A percentile compares a stretch with the other conserved stretches of the same genome.
These are phyloP conservation scores for Apophysomyces sp. DNA, from an alignment of 371 early-diverging fungal genomes.

Conservation along the genomic window DNA sequence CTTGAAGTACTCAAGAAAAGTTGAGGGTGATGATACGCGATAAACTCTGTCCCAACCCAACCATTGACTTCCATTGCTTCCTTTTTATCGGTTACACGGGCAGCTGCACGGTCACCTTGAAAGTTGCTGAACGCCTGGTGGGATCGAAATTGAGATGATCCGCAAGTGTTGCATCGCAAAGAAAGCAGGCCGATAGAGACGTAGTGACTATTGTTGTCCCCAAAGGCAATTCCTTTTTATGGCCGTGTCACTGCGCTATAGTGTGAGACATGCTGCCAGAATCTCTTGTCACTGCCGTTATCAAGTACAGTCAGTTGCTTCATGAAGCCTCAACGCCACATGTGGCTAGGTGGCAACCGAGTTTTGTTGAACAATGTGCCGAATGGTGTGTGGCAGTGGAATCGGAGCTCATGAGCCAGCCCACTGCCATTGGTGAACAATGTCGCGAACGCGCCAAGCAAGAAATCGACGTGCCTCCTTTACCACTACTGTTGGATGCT, in stretches of 20 bases:
- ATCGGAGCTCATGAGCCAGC: slow-evolving; percentile 23
- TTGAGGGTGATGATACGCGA: too few species aligned
- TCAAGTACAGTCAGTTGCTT: slow-evolving; percentile 20
- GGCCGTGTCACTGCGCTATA: background rate
- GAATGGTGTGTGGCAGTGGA: slow-evolving; percentile 37
- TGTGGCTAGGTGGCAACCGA: slow-evolving; percentile 25
- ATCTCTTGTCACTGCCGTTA: slow-evolving; percentile 15
- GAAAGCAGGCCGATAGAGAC: too few species aligned
- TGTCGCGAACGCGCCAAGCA: slow-evolving; percentile 8
- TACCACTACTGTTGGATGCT: slow-evolving; percentile 19
- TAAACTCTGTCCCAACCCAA: too few species aligned
- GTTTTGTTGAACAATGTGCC: slow-evolving; percentile 21
- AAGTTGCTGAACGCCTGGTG: too few species aligned
- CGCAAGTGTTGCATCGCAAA: too few species aligned
- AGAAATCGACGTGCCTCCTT: slow-evolving; percentile 10
- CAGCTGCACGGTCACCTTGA: too few species aligned
- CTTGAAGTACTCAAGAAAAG: too few species aligned
- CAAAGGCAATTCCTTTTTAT: too few species aligned
- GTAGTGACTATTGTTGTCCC: too few species aligned
- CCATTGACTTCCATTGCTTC: too few species aligned
- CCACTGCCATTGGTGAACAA: slow-evolving; percentile 1
- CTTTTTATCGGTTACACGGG: too few species aligned
- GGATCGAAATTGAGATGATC: too few species aligned
- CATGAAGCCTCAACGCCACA: slow-evolving; percentile 16
- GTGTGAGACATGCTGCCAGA: background rate